Conservation (phyloP, 768 basidiomycete genomes). For the Mrakia hoshinonis region DNA sequence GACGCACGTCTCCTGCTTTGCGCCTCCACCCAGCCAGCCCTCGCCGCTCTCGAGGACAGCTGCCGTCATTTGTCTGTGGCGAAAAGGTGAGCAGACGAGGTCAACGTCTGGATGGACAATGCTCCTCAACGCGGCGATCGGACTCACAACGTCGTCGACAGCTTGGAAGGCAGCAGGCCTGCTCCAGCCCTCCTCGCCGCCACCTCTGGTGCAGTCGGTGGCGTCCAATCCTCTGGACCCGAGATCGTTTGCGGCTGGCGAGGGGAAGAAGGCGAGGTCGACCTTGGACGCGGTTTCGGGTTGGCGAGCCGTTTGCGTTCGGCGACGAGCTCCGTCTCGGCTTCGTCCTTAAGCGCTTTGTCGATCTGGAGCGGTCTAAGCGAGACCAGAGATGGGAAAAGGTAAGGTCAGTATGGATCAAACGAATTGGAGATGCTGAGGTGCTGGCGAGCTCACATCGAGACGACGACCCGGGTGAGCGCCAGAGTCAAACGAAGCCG, state of each 20-base stretch:
- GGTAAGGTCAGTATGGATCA: neutral
- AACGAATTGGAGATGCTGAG: neutral
- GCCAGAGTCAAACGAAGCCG: conserved; percentile 68
- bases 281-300: neutral
- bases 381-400: too few relatives aligned
- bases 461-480: conserved; percentile 40
- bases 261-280: conserved; percentile 45
- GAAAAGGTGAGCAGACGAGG: neutral
- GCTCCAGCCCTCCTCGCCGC: conserved; percentile 14
- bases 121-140: neutral
- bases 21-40: conserved; percentile 20
- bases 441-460: conserved; percentile 7
- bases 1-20: neutral
- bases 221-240: conserved; percentile 31
- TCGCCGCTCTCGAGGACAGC: conserved; percentile 19
- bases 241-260: conserved; percentile 72
- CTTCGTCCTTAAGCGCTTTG: conserved; percentile 24
- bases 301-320: conserved; percentile 23
- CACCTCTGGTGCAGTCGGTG: conserved; percentile 1
- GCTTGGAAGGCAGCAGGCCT: conserved; percentile 11
- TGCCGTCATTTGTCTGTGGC: conserved; percentile 17
- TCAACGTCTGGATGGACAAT: neutral
- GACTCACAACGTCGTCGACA: conserved; percentile 24
- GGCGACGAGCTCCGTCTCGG: conserved; percentile 20
- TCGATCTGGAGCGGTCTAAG: conserved; percentile 25